These are phyloP conservation scores for Plasmodium relictum DNA, from an alignment of 169 alveolate species.

Conservation along the genomic window DNA sequence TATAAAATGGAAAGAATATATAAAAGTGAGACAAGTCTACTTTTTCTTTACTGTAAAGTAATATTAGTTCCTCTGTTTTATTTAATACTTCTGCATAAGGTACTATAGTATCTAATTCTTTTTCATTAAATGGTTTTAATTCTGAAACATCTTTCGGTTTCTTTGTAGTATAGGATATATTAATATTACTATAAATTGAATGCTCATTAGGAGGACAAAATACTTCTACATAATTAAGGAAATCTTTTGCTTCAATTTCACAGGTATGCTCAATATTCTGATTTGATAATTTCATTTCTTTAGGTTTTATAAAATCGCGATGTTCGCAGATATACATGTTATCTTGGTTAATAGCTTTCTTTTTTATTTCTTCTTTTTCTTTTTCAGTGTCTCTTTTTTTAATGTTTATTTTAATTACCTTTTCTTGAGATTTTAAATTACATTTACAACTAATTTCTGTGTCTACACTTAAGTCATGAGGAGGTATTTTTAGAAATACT, in stretches of 20 bases:
- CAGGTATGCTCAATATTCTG: slow-evolving; percentile 21
- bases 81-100: slow-evolving; percentile 48
- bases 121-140: slow-evolving; percentile 1
- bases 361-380: background rate
- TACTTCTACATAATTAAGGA: slow-evolving; percentile 20
- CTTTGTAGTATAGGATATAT: slow-evolving; percentile 7
- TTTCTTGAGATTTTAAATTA: background rate
- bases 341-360: slow-evolving; percentile 4
- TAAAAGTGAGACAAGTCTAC: slow-evolving; percentile 35
- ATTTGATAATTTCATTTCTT: slow-evolving; percentile 3
- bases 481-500: slow-evolving; percentile 28
- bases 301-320: slow-evolving; percentile 15
- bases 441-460: slow-evolving; percentile 13
- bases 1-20: slow-evolving; percentile 44
- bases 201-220: slow-evolving; percentile 42
- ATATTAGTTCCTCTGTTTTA: slow-evolving; percentile 10
- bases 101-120: slow-evolving; percentile 12
- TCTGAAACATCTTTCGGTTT: slow-evolving; percentile 15
- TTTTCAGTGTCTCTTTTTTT: background rate
- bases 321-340: slow-evolving; percentile 22
- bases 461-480: background rate
- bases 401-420: slow-evolving; percentile 2
- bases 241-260: slow-evolving; percentile 8
- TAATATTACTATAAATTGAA: slow-evolving; percentile 11
- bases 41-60: background rate